Conservation (phyloP, 345 rosid species). For the Boechera retrofracta region DNA sequence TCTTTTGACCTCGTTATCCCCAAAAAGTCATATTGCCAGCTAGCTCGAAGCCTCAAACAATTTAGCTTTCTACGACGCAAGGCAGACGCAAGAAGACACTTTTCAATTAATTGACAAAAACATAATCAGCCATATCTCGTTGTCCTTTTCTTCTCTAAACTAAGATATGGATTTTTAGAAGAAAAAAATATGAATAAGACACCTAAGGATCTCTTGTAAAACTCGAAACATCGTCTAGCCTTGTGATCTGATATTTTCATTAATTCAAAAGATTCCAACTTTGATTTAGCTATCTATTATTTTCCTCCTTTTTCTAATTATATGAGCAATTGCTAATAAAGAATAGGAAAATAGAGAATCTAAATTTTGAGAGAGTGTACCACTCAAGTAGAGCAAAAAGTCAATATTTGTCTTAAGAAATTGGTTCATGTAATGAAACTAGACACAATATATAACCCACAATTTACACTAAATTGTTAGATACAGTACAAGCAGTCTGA, state of each 20-base stretch:
- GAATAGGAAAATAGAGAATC: background rate
- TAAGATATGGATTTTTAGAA: constrained; percentile 3
- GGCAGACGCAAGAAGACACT: background rate
- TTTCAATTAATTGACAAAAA: constrained; percentile 1
- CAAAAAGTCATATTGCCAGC: constrained; percentile 43
- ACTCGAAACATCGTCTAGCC: constrained; percentile 24
- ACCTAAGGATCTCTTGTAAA: constrained; percentile 30
- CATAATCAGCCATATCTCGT: constrained; percentile 26
- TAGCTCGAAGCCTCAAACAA: constrained; percentile 18
- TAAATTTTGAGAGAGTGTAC: background rate
- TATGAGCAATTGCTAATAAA: background rate
- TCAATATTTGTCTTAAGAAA: background rate
- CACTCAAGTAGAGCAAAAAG: background rate
- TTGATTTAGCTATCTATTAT: background rate
- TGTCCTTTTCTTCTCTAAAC: constrained; percentile 23
- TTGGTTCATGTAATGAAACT: background rate
- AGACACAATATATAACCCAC: background rate
- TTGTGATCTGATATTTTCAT: constrained; percentile 10
- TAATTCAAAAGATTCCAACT: constrained; percentile 10
- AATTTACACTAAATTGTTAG: background rate
- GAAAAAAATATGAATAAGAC: background rate
- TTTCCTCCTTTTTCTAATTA: background rate
- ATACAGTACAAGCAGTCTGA: background rate
- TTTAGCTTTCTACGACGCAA: constrained; percentile 32
- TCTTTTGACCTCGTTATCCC: constrained; percentile 42